Base-by-base conservation (phyloP, 495 filamentous ascomycete genomes). In the Melanomma pulvis-pyrius region DNA sequence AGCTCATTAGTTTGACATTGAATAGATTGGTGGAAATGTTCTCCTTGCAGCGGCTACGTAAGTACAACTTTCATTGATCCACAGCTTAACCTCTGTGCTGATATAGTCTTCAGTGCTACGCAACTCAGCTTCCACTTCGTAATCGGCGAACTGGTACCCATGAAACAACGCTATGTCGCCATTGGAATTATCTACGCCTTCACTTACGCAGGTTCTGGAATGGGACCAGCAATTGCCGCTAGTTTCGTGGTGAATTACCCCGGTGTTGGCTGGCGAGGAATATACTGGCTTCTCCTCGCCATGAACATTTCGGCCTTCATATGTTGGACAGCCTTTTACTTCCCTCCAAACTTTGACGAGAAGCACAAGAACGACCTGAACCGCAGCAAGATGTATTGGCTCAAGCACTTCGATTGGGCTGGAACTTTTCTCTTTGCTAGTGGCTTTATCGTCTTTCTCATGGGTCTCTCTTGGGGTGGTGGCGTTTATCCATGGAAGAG, bases 1-100 rank as follows among this genome's bases (percentile, higher is more conserved):
- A 65, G n/a, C 63, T 58, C 46, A 15, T 6, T 66, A 63, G 4
- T 49, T 74, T 29, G 50, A 72, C 47, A 65, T 74, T 22, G 6
- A 25, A 3, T 59, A 47, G 13, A 51, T 47, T 59, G 36, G 41
- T 26, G 34, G 41, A 24, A 24, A 29, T 29, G 12, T 24, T 28
- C n/a, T 19, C 17, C 56, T 30, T 59, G 53, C 29, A 3, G 48
- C 48, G 7, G 48, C 48, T 3, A 51, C 48, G 48, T 51, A 51
- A 24, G 48, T 51, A 7, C 9, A 3, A 6, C 22, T 24, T 51
- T 51, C 22, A 7, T 6, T 13, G n/a, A 51, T n/a, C 21, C 5
- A 19, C 24, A 51, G 22, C n/a, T 25, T n/a, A 9, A 51, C 7
- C 2, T 24, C 4, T 26, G 17, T 17, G 26, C 48, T 24, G 7